Evolutionary conservation across 192 early-diverging fungal genomes (phyloP), one percentile per base, ranked within the genome.

Genomic region (Umbelopsis isabellina): DNA sequence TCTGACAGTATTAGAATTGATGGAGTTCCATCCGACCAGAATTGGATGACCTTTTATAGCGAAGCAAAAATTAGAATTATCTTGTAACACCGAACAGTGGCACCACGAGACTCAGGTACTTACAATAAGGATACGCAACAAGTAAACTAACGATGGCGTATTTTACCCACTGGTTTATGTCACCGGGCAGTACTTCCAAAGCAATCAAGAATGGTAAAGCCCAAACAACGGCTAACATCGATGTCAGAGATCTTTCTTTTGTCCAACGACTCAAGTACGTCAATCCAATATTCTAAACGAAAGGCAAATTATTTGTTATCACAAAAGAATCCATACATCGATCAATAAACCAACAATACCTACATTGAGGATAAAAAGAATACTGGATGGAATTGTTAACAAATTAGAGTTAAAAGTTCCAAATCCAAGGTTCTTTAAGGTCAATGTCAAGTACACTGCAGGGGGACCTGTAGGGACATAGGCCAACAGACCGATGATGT

Each of bases 401-500:
- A 80, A 51, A 47, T 80, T 80, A 45, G 79, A 44, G 48, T 77
- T 77, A 44, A 80, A 51, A 2, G 65, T 75, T 33, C 68, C 52
- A 50, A 80, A 80, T 6, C 79, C 79, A 11, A 80, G 67, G 72
- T 73, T 76, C 70, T 77, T 77, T 16, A 80, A 52, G n/a, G 76
- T 80, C 50, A 80, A 45, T 12, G 79, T 75, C 18, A 70, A 67
- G 48, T 74, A 80, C 1, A 64, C 69, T 10, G 58, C 48, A 52
- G 76, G 73, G 10, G 79, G 79, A 2, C 66, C 66, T 3, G 75
- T 61, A 0, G 79, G 79, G 11, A 80, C 37, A 16, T 76, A 46
- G 11, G 79, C 75, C 67, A 78, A 74, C 44, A 83, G 75, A 20
- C 82, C 82, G 23, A 83, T 80, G 65, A 78, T 35, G 27, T 78